Evolutionary conservation across 2,329 filamentous ascomycete genomes (phyloP).

Genomic region (Penicillium rolfsii): DNA sequence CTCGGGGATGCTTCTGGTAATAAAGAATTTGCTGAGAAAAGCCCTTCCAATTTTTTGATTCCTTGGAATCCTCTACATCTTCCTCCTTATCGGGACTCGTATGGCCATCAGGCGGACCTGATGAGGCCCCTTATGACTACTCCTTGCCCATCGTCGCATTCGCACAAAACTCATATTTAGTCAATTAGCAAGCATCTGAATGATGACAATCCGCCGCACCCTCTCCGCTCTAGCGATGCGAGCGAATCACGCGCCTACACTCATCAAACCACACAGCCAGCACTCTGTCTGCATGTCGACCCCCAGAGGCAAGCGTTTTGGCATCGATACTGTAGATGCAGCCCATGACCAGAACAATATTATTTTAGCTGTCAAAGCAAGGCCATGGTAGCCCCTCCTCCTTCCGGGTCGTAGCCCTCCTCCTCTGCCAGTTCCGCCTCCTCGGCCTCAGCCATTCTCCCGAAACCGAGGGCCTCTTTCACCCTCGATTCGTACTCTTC

Average conservation of each 20-base stretch:
- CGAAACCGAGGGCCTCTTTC: background rate
- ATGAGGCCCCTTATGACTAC: background rate
- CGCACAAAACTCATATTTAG: background rate
- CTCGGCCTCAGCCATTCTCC: background rate
- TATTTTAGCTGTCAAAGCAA: background rate
- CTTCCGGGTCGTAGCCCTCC: background rate
- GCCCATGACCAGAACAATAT: background rate
- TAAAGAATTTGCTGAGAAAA: too few relatives aligned
- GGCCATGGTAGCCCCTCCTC: background rate
- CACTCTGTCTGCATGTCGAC: background rate
- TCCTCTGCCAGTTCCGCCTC: background rate
- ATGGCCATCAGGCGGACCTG: background rate
- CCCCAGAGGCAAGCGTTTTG: background rate
- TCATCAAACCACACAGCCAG: background rate
- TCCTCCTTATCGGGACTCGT: background rate
- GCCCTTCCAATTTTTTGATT: too few relatives aligned
- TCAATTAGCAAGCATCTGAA: background rate
- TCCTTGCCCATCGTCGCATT: background rate
- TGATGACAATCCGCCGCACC: background rate
- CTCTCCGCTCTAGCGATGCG: background rate
- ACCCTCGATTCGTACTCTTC: background rate
- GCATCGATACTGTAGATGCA: background rate
- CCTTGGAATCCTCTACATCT: background rate
- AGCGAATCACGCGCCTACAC: background rate
- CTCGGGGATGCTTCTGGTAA: too few relatives aligned